These are phyloP conservation scores for Macrolepiota fuliginosa DNA, from an alignment of 768 basidiomycete species.

Conservation along the genomic window DNA sequence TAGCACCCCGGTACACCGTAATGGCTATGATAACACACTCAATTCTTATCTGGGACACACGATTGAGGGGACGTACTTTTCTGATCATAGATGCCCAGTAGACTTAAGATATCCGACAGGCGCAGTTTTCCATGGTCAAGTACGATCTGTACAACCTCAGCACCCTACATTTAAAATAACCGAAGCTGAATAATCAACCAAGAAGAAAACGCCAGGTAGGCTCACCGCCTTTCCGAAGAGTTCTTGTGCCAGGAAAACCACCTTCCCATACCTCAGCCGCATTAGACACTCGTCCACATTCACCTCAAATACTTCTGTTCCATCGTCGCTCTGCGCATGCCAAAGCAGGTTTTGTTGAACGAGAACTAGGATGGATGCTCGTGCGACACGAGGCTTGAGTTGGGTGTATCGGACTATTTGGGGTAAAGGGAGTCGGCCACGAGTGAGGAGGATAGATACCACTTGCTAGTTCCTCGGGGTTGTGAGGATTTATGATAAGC, in stretches of 20 bases:
- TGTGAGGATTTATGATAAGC: slow-evolving; percentile 1
- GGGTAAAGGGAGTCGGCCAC: slow-evolving; percentile 74
- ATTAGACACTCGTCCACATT: slow-evolving; percentile 82
- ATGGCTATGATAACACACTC: slow-evolving; percentile 17
- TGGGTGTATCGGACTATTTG: slow-evolving; percentile 69
- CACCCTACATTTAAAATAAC: slow-evolving; percentile 44
- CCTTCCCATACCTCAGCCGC: slow-evolving; percentile 80
- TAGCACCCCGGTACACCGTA: slow-evolving; percentile 53
- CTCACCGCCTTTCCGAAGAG: slow-evolving; percentile 71
- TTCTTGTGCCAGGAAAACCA: slow-evolving; percentile 70
- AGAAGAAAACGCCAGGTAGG: not conserved
- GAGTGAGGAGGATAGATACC: slow-evolving; percentile 68
- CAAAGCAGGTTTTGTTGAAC: slow-evolving; percentile 92
- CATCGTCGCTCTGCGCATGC: slow-evolving; percentile 74
- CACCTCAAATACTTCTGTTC: slow-evolving; percentile 75
- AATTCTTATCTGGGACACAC: not conserved
- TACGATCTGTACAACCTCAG: slow-evolving; percentile 71
- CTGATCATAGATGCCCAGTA: slow-evolving; percentile 47
- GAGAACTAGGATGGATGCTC: slow-evolving; percentile 71
- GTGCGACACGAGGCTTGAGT: slow-evolving; percentile 64
- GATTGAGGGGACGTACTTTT: slow-evolving; percentile 45
- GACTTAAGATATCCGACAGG: slow-evolving; percentile 63
- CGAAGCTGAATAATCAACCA: not conserved
- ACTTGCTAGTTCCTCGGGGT: slow-evolving; percentile 51
- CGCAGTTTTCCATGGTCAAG: slow-evolving; percentile 87